phyloP scores from a whole-genome alignment of 2,329 filamentous ascomycete species.

The Monilinia fructigena region DNA sequence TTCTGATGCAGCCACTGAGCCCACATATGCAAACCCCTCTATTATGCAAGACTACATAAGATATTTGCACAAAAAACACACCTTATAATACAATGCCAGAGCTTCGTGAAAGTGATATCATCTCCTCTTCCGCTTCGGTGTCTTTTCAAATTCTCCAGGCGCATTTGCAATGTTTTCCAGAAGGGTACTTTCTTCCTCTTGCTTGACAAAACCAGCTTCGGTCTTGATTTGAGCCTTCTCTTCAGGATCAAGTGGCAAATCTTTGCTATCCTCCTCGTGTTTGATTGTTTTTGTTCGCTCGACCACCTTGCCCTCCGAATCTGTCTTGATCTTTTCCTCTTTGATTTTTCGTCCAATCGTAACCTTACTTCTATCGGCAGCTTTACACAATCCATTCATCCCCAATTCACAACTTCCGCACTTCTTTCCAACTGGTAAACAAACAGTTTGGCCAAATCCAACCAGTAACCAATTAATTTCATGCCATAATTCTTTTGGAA shows the following conservation, averaged over 20 bases:
- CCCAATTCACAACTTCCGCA: constrained; percentile 88
- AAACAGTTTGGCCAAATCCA: constrained; percentile 71
- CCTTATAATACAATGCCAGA: constrained; percentile 1
- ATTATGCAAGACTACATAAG: neutral
- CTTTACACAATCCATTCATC: constrained; percentile 70
- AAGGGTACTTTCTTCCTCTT: constrained; percentile 5
- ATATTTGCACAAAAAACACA: neutral
- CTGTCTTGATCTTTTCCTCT: constrained; percentile 42
- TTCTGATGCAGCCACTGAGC: neutral
- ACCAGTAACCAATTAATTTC: constrained; percentile 73
- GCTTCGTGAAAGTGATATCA: neutral
- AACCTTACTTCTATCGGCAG: constrained; percentile 65
- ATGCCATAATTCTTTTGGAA: constrained; percentile 69
- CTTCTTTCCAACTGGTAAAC: constrained; percentile 61
- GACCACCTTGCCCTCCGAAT: constrained; percentile 39
- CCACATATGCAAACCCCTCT: neutral
- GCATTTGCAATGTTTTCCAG: constrained; percentile 30
- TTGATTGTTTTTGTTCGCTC: constrained; percentile 40
- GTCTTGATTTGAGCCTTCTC: constrained; percentile 13
- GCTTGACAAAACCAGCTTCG: neutral
- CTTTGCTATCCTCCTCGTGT: constrained; percentile 35
- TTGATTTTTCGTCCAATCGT: constrained; percentile 54
- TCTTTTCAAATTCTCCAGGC: constrained; percentile 25
- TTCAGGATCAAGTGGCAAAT: constrained; percentile 12
- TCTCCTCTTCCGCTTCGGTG: constrained; percentile 20